Conservation (phyloP, 352 stramenopile species). For the Phytophthora citrophthora region DNA sequence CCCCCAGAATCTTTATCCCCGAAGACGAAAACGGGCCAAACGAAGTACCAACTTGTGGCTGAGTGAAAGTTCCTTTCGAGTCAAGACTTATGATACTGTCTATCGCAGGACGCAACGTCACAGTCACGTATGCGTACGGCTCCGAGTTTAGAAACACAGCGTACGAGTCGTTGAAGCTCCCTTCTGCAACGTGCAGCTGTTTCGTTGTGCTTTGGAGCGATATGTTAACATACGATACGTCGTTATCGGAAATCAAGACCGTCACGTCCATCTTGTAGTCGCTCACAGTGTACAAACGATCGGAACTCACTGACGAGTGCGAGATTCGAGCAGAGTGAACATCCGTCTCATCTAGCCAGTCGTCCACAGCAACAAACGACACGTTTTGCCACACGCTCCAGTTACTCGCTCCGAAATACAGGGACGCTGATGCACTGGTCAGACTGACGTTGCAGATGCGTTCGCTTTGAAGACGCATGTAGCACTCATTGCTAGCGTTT, state of each 20-base stretch:
- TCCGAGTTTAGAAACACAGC: slow-evolving; percentile 60
- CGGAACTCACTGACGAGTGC: slow-evolving; percentile 50
- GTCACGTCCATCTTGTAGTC: slow-evolving; percentile 45
- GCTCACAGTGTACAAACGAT: slow-evolving; percentile 48
- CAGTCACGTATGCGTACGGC: slow-evolving; percentile 64
- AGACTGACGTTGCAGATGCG: slow-evolving; percentile 69
- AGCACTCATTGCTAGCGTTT: slow-evolving; percentile 61
- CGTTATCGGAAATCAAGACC: slow-evolving; percentile 69
- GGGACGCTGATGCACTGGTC: slow-evolving; percentile 25
- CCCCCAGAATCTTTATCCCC: slow-evolving; percentile 11
- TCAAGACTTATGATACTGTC: slow-evolving; percentile 52
- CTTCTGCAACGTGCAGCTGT: slow-evolving; percentile 69
- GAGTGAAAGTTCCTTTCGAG: slow-evolving; percentile 19
- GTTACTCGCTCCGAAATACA: slow-evolving; percentile 67
- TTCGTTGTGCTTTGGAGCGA: slow-evolving; percentile 38
- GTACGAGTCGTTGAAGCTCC: slow-evolving; percentile 85
- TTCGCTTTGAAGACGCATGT: slow-evolving; percentile 41
- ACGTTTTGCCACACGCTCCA: slow-evolving; percentile 75
- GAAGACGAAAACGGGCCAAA: slow-evolving; percentile 29
- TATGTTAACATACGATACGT: slow-evolving; percentile 70
- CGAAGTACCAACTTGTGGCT: slow-evolving; percentile 41
- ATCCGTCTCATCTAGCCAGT: slow-evolving; percentile 58
- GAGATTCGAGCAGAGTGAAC: slow-evolving; percentile 62
- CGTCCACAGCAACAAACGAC: slow-evolving; percentile 62
- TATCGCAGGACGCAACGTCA: slow-evolving; percentile 46